A percentile compares a stretch with the other conserved stretches of the same genome.
Conservation (phyloP, 305 asterid species). For the Fraxinus platypoda region DNA sequence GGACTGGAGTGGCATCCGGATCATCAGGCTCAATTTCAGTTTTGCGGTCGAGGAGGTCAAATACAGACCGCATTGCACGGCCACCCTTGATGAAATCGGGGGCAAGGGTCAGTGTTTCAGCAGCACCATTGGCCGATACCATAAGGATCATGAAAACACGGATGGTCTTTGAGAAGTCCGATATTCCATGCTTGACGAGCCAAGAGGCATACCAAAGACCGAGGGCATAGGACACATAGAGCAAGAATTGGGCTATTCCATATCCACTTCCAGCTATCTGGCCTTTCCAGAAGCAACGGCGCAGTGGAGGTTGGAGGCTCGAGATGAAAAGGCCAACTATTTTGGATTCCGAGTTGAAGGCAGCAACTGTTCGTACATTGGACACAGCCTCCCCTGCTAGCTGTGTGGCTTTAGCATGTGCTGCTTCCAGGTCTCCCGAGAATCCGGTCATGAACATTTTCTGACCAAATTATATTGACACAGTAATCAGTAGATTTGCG, state of each 20-base stretch:
- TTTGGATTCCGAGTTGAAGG: slow-evolving; percentile 83
- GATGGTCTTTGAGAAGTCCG: slow-evolving; percentile 92
- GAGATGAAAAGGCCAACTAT: slow-evolving; percentile 68
- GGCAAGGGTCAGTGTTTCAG: slow-evolving; percentile 89
- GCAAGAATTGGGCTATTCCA: slow-evolving; percentile 88
- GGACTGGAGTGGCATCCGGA: slow-evolving; percentile 45
- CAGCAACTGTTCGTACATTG: slow-evolving; percentile 88
- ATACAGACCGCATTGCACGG: slow-evolving; percentile 89
- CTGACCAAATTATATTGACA: slow-evolving; percentile 35
- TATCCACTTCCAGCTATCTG: slow-evolving; percentile 96
- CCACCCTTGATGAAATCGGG: slow-evolving; percentile 98
- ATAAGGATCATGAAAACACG: slow-evolving; percentile 99
- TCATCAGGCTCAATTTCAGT: slow-evolving; percentile 97
- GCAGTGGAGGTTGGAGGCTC: slow-evolving; percentile 64
- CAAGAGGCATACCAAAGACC: slow-evolving; percentile 99
- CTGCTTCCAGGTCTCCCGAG: slow-evolving; percentile 94
- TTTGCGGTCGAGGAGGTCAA: slow-evolving; percentile 85
- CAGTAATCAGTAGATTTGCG: not conserved
- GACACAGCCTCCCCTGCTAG: slow-evolving; percentile 97
- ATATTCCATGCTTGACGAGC: slow-evolving; percentile 94
- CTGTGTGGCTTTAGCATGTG: slow-evolving; percentile 91
- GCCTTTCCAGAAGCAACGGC: slow-evolving; percentile 97
- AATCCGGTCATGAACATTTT: slow-evolving; percentile 98
- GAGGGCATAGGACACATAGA: slow-evolving; percentile 86
- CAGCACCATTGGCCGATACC: slow-evolving; percentile 99